phyloP scores from a whole-genome alignment of 2,329 filamentous ascomycete species.

The Grosmannia huntii region DNA sequence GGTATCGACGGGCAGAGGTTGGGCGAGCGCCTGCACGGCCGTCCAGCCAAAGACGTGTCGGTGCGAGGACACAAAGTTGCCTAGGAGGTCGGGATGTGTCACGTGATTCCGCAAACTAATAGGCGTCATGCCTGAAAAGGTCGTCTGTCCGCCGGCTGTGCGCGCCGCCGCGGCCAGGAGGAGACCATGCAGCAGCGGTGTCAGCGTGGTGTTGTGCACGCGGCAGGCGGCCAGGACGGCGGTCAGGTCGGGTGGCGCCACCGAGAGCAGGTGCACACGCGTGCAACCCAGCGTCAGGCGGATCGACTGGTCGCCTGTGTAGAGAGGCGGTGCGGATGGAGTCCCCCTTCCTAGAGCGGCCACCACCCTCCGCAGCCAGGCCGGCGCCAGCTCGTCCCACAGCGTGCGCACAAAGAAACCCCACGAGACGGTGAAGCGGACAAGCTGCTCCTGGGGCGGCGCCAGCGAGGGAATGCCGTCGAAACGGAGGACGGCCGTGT shows the following conservation, averaged over 20 bases:
- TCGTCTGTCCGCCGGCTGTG: conserved; percentile 11
- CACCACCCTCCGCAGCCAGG: conserved; percentile 18
- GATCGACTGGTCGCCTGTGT: conserved; percentile 21
- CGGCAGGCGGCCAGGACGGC: conserved; percentile 27
- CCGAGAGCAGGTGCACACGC: conserved; percentile 23
- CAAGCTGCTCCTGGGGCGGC: conserved; percentile 26
- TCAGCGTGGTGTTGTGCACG: conserved; percentile 30
- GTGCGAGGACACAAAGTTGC: conserved; percentile 26
- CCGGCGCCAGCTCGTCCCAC: conserved; percentile 27
- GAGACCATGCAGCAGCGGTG: conserved; percentile 34
- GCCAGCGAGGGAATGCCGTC: conserved; percentile 20
- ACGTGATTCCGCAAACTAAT: conserved; percentile 31
- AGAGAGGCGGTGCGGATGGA: conserved; percentile 17
- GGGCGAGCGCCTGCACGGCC: conserved; percentile 7
- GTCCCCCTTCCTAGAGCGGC: not conserved
- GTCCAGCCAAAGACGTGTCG: conserved; percentile 18
- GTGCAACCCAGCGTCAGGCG: conserved; percentile 20
- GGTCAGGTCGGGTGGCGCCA: conserved; percentile 18
- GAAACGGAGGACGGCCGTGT: conserved; percentile 18
- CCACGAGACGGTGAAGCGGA: conserved; percentile 27
- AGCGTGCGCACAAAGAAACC: conserved; percentile 27
- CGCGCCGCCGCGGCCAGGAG: conserved; percentile 24
- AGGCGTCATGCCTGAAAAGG: conserved; percentile 27
- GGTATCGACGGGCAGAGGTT: conserved; percentile 10
- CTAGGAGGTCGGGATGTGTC: conserved; percentile 18